These are phyloP conservation scores for Mycena alexandri DNA, from an alignment of 768 basidiomycete genomes.

Conservation along the genomic window DNA sequence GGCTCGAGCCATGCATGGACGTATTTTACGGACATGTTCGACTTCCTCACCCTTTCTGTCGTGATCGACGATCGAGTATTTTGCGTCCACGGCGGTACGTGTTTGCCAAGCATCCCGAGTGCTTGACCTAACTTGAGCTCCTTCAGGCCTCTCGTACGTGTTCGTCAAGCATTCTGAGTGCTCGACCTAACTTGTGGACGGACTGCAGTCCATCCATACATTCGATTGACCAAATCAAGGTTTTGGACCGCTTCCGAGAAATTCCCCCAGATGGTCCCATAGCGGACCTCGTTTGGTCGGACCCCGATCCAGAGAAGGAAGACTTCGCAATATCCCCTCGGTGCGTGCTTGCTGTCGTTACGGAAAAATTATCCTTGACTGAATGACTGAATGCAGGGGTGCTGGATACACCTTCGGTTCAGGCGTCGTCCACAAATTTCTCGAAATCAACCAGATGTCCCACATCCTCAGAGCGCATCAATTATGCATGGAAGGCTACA, in stretches of 20 bases:
- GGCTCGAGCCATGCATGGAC: constrained; percentile 97
- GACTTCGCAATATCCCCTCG: constrained; percentile 99
- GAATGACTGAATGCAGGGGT: constrained; percentile 68
- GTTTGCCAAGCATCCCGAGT: constrained; percentile 4
- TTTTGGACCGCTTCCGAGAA: constrained; percentile 98
- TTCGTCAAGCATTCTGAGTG: no score
- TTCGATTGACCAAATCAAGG: constrained; percentile 99
- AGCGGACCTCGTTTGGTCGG: constrained; percentile 99
- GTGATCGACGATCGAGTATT: constrained; percentile 99
- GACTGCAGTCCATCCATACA: constrained; percentile 91
- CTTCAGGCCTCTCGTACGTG: constrained; percentile 75
- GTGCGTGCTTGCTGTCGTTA: constrained; percentile 57
- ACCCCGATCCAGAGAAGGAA: constrained; percentile 99
- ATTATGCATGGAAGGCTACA: constrained; percentile 99
- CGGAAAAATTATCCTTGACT: constrained; percentile 35
- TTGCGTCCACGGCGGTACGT: constrained; percentile 95
- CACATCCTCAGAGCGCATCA: constrained; percentile 99
- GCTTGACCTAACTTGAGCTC: constrained; percentile 30
- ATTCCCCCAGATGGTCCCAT: constrained; percentile 99
- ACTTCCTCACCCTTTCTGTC: constrained; percentile 96
- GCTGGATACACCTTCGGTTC: constrained; percentile 99
- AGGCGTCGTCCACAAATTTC: constrained; percentile 97
- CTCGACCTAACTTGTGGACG: no score
- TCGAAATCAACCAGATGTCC: constrained; percentile 95
- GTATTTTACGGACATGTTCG: constrained; percentile 99